Conservation (phyloP, 306 rosid genomes). For the Canavalia ensiformis region DNA sequence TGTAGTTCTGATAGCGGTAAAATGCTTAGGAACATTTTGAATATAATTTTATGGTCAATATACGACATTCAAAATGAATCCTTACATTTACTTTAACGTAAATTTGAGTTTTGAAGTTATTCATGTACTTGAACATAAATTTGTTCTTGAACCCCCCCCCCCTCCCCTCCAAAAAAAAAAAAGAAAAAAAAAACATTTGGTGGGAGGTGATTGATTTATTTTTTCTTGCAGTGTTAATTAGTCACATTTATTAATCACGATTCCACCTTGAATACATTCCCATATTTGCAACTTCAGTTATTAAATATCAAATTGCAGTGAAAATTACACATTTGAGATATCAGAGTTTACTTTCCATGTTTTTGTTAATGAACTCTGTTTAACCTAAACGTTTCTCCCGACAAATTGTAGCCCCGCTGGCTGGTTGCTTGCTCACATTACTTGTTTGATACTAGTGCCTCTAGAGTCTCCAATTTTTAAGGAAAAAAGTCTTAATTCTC, state of each 20-base stretch:
- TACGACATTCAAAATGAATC: constrained; percentile 27
- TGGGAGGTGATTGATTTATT: neutral
- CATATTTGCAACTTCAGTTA: neutral
- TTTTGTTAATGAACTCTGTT: neutral
- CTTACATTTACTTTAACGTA: neutral
- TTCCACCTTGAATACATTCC: neutral
- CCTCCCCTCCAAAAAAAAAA: no score
- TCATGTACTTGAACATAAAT: neutral
- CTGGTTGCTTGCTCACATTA: neutral
- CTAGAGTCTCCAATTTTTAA: neutral
- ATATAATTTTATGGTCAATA: constrained; percentile 20
- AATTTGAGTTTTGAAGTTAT: constrained; percentile 32
- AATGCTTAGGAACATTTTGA: constrained; percentile 43
- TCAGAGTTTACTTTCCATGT: neutral
- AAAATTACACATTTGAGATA: neutral
- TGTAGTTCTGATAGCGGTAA: constrained; percentile 30
- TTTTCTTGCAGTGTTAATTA: neutral
- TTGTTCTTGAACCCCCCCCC: neutral
- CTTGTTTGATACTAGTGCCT: neutral
- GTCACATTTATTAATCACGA: neutral
- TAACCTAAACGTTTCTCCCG: neutral
- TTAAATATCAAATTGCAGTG: neutral
- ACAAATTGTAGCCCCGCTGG: neutral
- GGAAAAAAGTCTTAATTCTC: neutral
- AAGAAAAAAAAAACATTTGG: neutral